Base-by-base conservation (phyloP, 371 early-diverging fungal genomes). In the Capniomyces stellatus region DNA sequence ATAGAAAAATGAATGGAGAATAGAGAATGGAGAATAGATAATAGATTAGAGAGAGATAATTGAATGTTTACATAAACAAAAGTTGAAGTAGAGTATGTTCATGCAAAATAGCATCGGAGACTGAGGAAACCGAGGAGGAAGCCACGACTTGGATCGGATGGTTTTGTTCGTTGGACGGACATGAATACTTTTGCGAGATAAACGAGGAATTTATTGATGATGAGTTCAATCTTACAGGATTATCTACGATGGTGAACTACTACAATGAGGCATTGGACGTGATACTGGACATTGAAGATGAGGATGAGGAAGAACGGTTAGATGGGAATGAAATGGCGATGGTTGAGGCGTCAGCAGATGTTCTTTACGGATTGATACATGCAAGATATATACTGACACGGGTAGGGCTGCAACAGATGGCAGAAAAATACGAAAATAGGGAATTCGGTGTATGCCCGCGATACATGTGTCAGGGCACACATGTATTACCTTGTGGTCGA, bases 401-500 rank as follows among this genome's bases (percentile, higher is more conserved):
- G 46, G 75, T 75, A 44, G 97, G 92, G 12, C 75, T 93, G 42
- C 72, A 75, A 43, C 77, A 82, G 58, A 92, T 93, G 92, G 63
- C 85, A 43, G 87, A 92, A 55, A 87, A 87, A 67, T 88, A 84
- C 59, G 78, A 82, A 53, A 78, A 80, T 44, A 81, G 76, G 39
- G 87, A 89, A 30, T 98, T 95, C 67, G 99, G 99, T 22, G 73
- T 76, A 31, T 99, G 99, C 70, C 91, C 91, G n/a, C 76, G 98
- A 55, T 82, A 79, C 19, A 76, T 80, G n/a, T 99, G 99, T 67
- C 79, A 83, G 54, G 77, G 80, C 52, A 73, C 75, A 57, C 75
- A 77, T 43, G 71, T 81, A 24, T 54, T 97, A 52, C 97, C 98
- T 6, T 82, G 85, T 24, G 99, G 98, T 0, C 65, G 87, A 31